phyloP scores from a whole-genome alignment of 2,329 filamentous ascomycete genomes.

The Alternaria hordeiaustralica region DNA sequence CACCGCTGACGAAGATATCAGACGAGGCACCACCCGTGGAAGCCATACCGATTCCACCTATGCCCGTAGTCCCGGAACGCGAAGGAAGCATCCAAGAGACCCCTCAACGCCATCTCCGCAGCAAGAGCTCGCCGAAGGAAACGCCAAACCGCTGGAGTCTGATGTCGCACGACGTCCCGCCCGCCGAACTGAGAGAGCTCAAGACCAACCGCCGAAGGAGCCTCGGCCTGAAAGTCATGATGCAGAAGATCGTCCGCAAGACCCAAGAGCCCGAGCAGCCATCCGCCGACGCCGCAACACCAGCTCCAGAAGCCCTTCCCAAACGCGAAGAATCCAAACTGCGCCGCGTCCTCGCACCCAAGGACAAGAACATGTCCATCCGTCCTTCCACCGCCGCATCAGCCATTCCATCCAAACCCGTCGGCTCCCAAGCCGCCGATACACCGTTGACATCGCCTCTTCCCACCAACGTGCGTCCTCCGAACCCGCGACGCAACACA shows the following conservation, averaged over 20 bases:
- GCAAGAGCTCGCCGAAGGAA: conserved; percentile 12
- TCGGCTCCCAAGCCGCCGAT: neutral
- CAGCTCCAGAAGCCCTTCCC: neutral
- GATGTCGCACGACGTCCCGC: conserved; percentile 31
- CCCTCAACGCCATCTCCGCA: conserved; percentile 20
- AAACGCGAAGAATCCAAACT: neutral
- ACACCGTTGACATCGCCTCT: neutral
- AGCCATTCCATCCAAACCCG: neutral
- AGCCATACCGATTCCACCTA: conserved; percentile 6
- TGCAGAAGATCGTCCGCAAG: conserved; percentile 37
- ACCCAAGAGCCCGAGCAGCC: conserved; percentile 18
- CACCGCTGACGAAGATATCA: conserved; percentile 18
- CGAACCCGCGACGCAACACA: neutral
- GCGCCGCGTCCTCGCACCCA: conserved; percentile 7
- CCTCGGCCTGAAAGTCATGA: conserved; percentile 32
- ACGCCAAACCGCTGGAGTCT: conserved; percentile 20
- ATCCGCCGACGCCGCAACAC: neutral
- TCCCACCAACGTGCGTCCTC: neutral
- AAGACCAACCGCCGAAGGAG: conserved; percentile 24
- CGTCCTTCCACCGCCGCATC: conserved; percentile 9
- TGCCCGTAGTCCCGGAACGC: conserved; percentile 8
- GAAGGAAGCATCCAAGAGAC: conserved; percentile 27
- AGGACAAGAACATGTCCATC: conserved; percentile 1
- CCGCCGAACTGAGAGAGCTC: conserved; percentile 25
- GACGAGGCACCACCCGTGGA: conserved; percentile 21